These are phyloP conservation scores for Diaporthe citrichinensis DNA, from an alignment of 2,329 filamentous ascomycete genomes.

Conservation along the genomic window DNA sequence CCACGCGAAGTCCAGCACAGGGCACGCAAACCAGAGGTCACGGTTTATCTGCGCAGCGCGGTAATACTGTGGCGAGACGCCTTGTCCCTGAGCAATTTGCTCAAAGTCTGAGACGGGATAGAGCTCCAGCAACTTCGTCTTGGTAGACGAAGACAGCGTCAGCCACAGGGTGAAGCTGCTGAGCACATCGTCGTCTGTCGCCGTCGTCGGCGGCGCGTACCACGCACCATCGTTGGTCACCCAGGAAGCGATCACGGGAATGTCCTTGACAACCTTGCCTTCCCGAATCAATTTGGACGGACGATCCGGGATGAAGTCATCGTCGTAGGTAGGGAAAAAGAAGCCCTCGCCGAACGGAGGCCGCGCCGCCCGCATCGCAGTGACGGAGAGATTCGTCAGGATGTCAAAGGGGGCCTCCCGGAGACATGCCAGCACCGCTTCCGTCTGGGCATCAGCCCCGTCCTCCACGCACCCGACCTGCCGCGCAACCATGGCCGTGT, in stretches of 20 bases:
- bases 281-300: constrained; percentile 47
- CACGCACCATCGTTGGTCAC: constrained; percentile 46
- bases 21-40: constrained; percentile 52
- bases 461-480: constrained; percentile 41
- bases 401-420: constrained; percentile 40
- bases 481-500: constrained; percentile 45
- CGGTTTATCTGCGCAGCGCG: constrained; percentile 52
- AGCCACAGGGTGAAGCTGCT: constrained; percentile 44
- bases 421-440: constrained; percentile 46
- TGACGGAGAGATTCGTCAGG: constrained; percentile 48
- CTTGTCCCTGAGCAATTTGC: constrained; percentile 36
- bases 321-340: constrained; percentile 46
- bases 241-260: constrained; percentile 43
- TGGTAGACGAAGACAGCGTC: constrained; percentile 3
- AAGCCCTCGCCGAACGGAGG: constrained; percentile 45
- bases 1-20: constrained; percentile 50
- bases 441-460: constrained; percentile 6
- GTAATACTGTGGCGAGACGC: constrained; percentile 50
- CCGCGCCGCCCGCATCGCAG: constrained; percentile 43
- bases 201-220: constrained; percentile 41
- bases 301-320: constrained; percentile 46
- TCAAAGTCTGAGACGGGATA: constrained; percentile 42
- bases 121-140: constrained; percentile 8
- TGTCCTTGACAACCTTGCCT: constrained; percentile 45
- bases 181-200: constrained; percentile 44